These are phyloP conservation scores for Vanilla planifolia DNA, from an alignment of 106 monocot genomes.

Conservation along the genomic window DNA sequence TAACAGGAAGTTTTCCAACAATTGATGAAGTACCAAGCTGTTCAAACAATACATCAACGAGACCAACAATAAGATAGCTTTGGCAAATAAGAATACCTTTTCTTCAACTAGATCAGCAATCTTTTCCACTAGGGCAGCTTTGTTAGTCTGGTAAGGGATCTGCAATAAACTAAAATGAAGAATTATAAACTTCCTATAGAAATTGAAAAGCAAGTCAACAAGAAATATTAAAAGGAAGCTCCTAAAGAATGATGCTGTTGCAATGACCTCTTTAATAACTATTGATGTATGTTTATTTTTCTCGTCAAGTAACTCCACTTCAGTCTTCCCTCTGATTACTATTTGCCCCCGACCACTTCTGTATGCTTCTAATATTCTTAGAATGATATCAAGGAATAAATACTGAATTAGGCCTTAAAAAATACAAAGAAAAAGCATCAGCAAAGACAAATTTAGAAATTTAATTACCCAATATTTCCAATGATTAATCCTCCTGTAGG, in stretches of 20 bases:
- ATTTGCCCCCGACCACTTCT: conserved; percentile 86
- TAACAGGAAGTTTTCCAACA: too few relatives aligned
- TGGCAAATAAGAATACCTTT: conserved; percentile 41
- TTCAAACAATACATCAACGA: too few relatives aligned
- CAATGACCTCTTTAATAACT: conserved; percentile 89
- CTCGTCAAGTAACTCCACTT: conserved; percentile 79
- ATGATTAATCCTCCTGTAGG: conserved; percentile 96
- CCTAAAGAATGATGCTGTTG: not conserved
- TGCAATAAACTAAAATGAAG: too few relatives aligned
- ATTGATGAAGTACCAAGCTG: too few relatives aligned
- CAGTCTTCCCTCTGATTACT: conserved; percentile 91
- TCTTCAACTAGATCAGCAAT: conserved; percentile 96
- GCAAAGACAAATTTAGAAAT: not conserved
- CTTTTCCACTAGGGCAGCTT: conserved; percentile 81
- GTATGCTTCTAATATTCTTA: conserved; percentile 96
- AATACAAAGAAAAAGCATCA: not conserved
- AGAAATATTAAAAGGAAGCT: not conserved
- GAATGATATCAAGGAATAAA: not conserved
- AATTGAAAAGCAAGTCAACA: not conserved
- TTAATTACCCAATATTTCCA: conserved; percentile 79
- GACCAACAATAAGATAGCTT: not conserved
- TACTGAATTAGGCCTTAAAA: conserved; percentile 5
- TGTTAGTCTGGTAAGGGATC: conserved; percentile 96
- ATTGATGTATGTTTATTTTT: conserved; percentile 73
- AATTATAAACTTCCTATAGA: not conserved